A percentile compares a stretch with the other conserved stretches of the same genome.
Evolutionary conservation across 768 basidiomycete species (phyloP).

Genomic region (Saitozyma podzolica): DNA sequence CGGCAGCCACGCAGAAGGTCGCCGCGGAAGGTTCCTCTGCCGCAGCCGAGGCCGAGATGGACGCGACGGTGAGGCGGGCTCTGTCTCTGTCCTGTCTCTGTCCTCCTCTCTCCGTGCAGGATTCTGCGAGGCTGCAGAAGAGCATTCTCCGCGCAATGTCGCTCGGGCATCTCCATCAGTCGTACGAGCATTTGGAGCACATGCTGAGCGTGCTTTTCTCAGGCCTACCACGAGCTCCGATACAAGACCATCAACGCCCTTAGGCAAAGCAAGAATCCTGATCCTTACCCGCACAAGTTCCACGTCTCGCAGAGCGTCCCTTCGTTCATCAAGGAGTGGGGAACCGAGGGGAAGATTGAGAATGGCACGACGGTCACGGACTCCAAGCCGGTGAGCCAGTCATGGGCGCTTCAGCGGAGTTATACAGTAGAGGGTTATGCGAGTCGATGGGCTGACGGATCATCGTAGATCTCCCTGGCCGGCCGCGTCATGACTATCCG

Average conservation of each 20-base stretch:
- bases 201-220: not conserved
- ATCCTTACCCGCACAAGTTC: slow-evolving; percentile 99
- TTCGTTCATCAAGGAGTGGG: slow-evolving; percentile 71
- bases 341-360: slow-evolving; percentile 67
- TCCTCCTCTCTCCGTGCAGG: too few relatives aligned
- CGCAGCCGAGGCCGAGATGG: slow-evolving; percentile 73
- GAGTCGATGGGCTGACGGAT: slow-evolving; percentile 5
- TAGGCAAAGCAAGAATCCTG: slow-evolving; percentile 77
- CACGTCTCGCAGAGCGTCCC: slow-evolving; percentile 75
- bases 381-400: slow-evolving; percentile 43
- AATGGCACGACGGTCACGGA: slow-evolving; percentile 67
- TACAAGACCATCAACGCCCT: slow-evolving; percentile 83
- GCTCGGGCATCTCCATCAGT: too few relatives aligned
- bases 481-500: slow-evolving; percentile 92
- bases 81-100: too few relatives aligned
- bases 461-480: slow-evolving; percentile 62
- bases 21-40: slow-evolving; percentile 33
- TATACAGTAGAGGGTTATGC: not conserved
- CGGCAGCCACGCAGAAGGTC: slow-evolving; percentile 46
- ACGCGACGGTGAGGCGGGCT: slow-evolving; percentile 72
- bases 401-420: not conserved
- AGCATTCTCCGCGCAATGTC: too few relatives aligned
- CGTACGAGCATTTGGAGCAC: too few relatives aligned
- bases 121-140: too few relatives aligned
- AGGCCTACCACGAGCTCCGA: slow-evolving; percentile 98